Conservation (phyloP, 1,284 basidiomycete species). For the Dichomitus squalens region DNA sequence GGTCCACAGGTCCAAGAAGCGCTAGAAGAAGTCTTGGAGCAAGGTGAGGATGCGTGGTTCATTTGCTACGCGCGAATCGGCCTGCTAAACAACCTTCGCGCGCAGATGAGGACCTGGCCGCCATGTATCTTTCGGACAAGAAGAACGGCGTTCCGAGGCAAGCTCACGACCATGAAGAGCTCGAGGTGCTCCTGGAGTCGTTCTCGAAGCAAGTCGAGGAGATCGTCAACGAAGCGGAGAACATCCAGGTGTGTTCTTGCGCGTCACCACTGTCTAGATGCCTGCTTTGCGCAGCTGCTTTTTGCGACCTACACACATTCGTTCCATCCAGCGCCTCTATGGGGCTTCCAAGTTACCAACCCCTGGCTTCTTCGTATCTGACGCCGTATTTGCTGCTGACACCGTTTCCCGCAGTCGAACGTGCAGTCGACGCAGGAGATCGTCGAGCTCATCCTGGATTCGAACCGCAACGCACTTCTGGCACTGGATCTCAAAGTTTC, state of each 20-base stretch:
- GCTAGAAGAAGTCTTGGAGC: conserved; percentile 87
- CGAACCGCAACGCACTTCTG: conserved; percentile 91
- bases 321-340: no score
- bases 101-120: conserved; percentile 88
- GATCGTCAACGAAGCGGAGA: conserved; percentile 91
- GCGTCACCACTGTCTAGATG: no score
- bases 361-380: neutral
- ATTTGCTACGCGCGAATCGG: neutral
- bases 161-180: conserved; percentile 85
- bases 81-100: neutral
- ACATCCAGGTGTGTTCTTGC: conserved; percentile 65
- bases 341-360: no score
- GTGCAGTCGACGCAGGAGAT: conserved; percentile 98
- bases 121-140: conserved; percentile 90
- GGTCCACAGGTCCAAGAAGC: conserved; percentile 78
- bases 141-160: conserved; percentile 58
- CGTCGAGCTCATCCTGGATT: conserved; percentile 95
- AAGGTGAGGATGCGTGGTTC: conserved; percentile 53
- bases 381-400: neutral
- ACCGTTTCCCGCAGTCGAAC: conserved; percentile 59
- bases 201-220: conserved; percentile 97
- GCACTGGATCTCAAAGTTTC: conserved; percentile 93
- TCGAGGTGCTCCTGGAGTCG: conserved; percentile 91
- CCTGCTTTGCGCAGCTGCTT: no score
- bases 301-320: no score